Base-by-base conservation (phyloP, 2,329 filamentous ascomycete species). In the Calonectria fujianensis region DNA sequence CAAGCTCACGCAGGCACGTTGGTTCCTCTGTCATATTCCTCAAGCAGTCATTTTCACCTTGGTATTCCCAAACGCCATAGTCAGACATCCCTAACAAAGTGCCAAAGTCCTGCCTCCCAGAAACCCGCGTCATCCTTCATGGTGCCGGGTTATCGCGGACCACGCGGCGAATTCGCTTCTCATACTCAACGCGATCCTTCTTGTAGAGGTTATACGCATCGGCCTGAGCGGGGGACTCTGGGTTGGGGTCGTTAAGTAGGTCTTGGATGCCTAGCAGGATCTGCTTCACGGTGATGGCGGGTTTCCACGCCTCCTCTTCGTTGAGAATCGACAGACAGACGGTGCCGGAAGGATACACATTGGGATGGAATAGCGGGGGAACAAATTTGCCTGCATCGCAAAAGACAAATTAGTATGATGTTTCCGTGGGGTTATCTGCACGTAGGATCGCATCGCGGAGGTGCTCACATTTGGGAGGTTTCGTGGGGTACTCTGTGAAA, bases 291-390 rank as follows among this genome's bases (percentile, higher is more conserved):
- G 97, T 99, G 82, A 99, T 99, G 9, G 97, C 96, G 1, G 97
- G 97, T 85, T 98, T 97, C 97, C 97, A 99, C 9, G 95, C 96
- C 85, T 99, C 97, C 82, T 99, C 97, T 85, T 99, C 97, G 87
- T 98, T 99, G 78, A 99, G 88, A 79, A 99, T 99, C 35, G 95
- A 98, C 29, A 99, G 91, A 84, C 97, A 99, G 76, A 99, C 97
- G 63, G 97, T 99, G 79, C 97, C 97, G 0, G 96, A 98, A 0
- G 97, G 97, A 84, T 99, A 99, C 79, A 99, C 97, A 85, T 99
- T 99, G 0, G 97, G 97, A 83, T 99, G 97, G 88, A 99, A 99
- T 51, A 99, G 92, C 29, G 97, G 96, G 16, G 97, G 97, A 0
- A 94, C 92, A 83, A 99, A 99, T 91, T 98, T 98, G 93, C 96